These are phyloP conservation scores for Leccinum arenicola DNA, from an alignment of 768 basidiomycete species.

Conservation along the genomic window DNA sequence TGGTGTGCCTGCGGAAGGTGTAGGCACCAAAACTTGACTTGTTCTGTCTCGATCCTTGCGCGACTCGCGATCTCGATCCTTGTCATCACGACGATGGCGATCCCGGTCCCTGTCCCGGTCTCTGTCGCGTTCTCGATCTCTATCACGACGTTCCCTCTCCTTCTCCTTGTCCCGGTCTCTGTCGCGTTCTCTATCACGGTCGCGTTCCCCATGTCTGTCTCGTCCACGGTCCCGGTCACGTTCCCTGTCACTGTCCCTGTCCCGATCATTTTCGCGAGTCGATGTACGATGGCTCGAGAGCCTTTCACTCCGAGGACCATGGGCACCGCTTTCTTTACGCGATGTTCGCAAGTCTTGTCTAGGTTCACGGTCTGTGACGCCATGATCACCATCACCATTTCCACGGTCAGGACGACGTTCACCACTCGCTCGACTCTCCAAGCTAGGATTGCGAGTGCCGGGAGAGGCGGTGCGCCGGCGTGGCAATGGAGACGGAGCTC, in stretches of 20 bases:
- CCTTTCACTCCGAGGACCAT: slow-evolving; percentile 52
- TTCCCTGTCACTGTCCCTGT: slow-evolving; percentile 46
- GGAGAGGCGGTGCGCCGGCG: slow-evolving; percentile 67
- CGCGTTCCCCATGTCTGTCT: slow-evolving; percentile 46
- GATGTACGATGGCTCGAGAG: slow-evolving; percentile 40
- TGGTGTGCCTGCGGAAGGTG: slow-evolving; percentile 27
- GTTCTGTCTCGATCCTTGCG: slow-evolving; percentile 59
- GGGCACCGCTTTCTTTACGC: slow-evolving; percentile 46
- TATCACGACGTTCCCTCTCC: slow-evolving; percentile 37
- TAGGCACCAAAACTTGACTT: slow-evolving; percentile 33
- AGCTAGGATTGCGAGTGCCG: slow-evolving; percentile 61
- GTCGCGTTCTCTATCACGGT: slow-evolving; percentile 43
- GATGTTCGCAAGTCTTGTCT: slow-evolving; percentile 44
- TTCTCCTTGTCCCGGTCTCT: slow-evolving; percentile 39
- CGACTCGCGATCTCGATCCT: slow-evolving; percentile 61
- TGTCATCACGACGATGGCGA: slow-evolving; percentile 56
- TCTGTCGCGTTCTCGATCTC: slow-evolving; percentile 49
- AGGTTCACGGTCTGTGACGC: slow-evolving; percentile 50
- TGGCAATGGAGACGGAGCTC: slow-evolving; percentile 50
- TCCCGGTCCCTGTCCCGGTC: slow-evolving; percentile 42
- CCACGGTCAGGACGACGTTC: slow-evolving; percentile 59
- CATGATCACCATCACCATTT: slow-evolving; percentile 40
- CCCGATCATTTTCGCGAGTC: slow-evolving; percentile 32
- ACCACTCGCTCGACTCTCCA: slow-evolving; percentile 70
- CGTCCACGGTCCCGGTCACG: slow-evolving; percentile 47